These are phyloP conservation scores for Xeromyces bisporus DNA, from an alignment of 495 filamentous ascomycete genomes.

Conservation along the genomic window DNA sequence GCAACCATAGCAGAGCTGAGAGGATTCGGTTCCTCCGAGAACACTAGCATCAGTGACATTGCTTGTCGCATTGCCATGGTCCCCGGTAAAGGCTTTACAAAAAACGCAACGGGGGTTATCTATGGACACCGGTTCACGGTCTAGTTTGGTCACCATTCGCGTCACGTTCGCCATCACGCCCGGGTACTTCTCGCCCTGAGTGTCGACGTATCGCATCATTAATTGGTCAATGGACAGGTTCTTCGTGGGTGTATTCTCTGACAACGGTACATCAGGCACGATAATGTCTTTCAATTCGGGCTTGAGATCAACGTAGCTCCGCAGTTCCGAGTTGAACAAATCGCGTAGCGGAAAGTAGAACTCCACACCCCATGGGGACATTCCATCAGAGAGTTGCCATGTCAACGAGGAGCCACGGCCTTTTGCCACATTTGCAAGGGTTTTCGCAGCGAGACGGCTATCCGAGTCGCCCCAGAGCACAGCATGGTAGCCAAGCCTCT, in stretches of 20 bases:
- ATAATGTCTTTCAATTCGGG: conserved; percentile 37
- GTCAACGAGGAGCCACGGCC: conserved; percentile 71
- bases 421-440: conserved; percentile 76
- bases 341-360: conserved; percentile 67
- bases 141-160: conserved; percentile 64
- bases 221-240: conserved; percentile 80
- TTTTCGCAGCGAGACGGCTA: conserved; percentile 71
- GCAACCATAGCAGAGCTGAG: conserved; percentile 42
- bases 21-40: conserved; percentile 6
- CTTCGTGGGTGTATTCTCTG: conserved; percentile 34
- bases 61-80: conserved; percentile 15
- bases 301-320: conserved; percentile 38
- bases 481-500: conserved; percentile 38
- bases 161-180: conserved; percentile 91
- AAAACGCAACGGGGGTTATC: conserved; percentile 13
- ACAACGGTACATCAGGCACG: conserved; percentile 18
- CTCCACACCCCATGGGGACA: conserved; percentile 38
- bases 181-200: conserved; percentile 75
- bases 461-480: conserved; percentile 77
- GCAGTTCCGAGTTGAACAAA: conserved; percentile 61
- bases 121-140: conserved; percentile 10
- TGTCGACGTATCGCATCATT: conserved; percentile 73
- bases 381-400: conserved; percentile 63
- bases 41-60: conserved; percentile 9
- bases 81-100: conserved; percentile 27